Base-by-base conservation (phyloP, 208 protist species). In the Trypanosoma melophagium region DNA sequence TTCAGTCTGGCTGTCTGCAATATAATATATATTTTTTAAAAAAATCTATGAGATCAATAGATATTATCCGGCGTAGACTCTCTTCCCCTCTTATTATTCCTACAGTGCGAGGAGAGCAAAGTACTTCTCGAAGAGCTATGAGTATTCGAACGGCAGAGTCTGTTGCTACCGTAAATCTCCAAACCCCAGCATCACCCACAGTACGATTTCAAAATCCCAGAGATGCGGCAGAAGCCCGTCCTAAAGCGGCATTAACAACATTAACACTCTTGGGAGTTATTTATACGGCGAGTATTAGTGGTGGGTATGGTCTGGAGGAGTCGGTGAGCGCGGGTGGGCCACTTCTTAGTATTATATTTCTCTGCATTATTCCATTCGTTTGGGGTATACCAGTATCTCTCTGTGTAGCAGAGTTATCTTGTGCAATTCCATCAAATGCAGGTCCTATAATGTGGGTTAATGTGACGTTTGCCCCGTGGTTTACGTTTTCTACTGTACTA, bases 391-490 rank as follows among this genome's bases (percentile, higher is more conserved):
- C 90, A 3, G 85, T 93, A 1, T 93, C 90, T 4, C 62, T 94
- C 22, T 96, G 91, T 60, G 91, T 96, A 7, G 91, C 91, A 28
- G 88, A 96, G 77, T 76, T 96, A 1, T 83, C 88, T 21, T 94
- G 87, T 62, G 76, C 88, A 5, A 92, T 96, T 56, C 88, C 88
- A 35, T 94, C 87, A 25, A 96, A 96, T 62, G 91, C 91, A 14
- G 91, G 91, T 9, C 86, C 88, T 31, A 92, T 91, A 52, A 96
- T 96, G 91, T 96, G 91, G 89, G 86, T 96, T 14, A 96, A 96
- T 80, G 90, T 89, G 51, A 47, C 86, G n/a, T 94, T 94, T 59
- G 74, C 84, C 1, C 74, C 84, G 8, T 94, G 88, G 85, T 69
- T 93, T 65, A 94, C 88, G 21, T 92, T 94, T 73, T 85, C 71